Conservation (phyloP, 1,284 basidiomycete genomes). For the Phlebopus sp. region DNA sequence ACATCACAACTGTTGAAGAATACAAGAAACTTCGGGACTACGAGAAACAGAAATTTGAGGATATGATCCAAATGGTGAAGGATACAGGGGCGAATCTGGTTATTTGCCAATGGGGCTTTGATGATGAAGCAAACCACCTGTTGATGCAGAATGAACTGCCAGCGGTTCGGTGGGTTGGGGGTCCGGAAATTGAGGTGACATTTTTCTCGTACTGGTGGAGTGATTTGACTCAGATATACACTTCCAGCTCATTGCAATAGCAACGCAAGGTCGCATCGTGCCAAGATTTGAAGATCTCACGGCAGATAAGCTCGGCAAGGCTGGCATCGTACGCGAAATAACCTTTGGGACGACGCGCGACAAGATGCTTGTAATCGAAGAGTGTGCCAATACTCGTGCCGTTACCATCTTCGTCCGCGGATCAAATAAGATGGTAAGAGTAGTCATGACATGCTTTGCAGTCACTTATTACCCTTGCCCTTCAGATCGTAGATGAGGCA, state of each 20-base stretch:
- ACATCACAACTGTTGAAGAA: conserved; percentile 98
- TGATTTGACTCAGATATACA: background rate
- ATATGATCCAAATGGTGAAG: conserved; percentile 98
- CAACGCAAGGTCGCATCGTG: conserved; percentile 97
- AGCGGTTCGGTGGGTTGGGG: conserved; percentile 99
- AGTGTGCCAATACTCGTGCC: conserved; percentile 95
- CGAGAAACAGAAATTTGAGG: conserved; percentile 93
- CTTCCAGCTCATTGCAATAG: conserved; percentile 90
- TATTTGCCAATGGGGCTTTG: conserved; percentile 99
- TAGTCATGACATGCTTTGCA: background rate
- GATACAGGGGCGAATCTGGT: conserved; percentile 98
- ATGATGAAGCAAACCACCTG: conserved; percentile 98
- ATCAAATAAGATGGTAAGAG: conserved; percentile 94
- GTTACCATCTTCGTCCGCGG: conserved; percentile 98
- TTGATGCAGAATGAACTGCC: conserved; percentile 97
- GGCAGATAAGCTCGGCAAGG: conserved; percentile 87
- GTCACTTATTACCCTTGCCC: background rate
- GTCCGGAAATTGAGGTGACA: conserved; percentile 93
- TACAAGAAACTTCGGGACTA: conserved; percentile 94
- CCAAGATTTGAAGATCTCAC: conserved; percentile 96
- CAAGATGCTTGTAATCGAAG: conserved; percentile 99
- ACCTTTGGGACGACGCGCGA: conserved; percentile 97
- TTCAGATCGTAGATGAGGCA: conserved; percentile 95
- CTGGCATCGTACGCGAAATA: conserved; percentile 91
- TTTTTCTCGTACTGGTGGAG: background rate